Base-by-base conservation (phyloP, 1,139 yeast species). In the Pichia sp. region DNA sequence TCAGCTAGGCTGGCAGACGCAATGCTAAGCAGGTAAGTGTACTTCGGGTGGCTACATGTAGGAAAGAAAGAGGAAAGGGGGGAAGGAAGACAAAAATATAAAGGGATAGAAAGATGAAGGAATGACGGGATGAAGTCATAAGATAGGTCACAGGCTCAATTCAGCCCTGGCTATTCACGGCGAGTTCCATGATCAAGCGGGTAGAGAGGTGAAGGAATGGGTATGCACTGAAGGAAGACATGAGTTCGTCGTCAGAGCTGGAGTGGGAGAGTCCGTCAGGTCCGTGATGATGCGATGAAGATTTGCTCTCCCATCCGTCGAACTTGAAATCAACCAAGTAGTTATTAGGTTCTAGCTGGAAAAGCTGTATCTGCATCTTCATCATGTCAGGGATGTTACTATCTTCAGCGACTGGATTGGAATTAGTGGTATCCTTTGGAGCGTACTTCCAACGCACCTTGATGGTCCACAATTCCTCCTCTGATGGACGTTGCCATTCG, bases 291-390 rank as follows among this genome's bases (percentile, higher is more conserved):
- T 25, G 6, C 16, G 27, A 29, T 10, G 36, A 39, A 11, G 27
- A 13, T 30, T 47, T 44, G 6, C 50, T 42, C 52, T 87, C 96
- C 95, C 96, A 91, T 5, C 98, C 98, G 55, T 91, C 97, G 58
- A 91, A 91, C 61, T 91, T 91, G 66, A 93, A 93, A 58, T 93
- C 99, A 21, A 93, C 98, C 43, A 91, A 68, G 55, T 91, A 91
- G 56, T 91, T 91, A 58, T 91, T 88, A 33, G 95, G 95, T 56
- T 93, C 98, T 46, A 91, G 71, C 58, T 91, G 97, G 62, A 88
- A 91, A 43, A 91, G 70, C 59, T 93, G 99, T 44, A 91, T 91
- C 52, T 88, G 93, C 96, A 91, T 88, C 63, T 85, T 88, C 93
- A 93, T 85, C 65, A 82, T 66, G 53, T 83, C 88, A n/a, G 84